Base-by-base conservation (phyloP, 805 yeast genomes). In the Wickerhamiella occidentalis region DNA sequence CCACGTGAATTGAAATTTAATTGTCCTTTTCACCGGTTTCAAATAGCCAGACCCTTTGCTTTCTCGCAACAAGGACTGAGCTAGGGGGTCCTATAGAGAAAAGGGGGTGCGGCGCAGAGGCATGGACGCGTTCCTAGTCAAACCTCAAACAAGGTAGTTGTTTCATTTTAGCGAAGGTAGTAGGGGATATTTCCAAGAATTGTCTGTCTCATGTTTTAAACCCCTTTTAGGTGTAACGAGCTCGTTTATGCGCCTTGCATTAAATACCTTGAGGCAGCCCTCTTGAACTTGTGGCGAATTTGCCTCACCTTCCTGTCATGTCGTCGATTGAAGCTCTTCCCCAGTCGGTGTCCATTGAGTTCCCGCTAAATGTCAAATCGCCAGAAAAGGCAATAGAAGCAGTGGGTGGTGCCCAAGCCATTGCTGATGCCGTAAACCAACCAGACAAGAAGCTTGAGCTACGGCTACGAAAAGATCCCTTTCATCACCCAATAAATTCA, bases 341-440 rank as follows among this genome's bases (percentile, higher is more conserved):
- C 7, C 78, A 79, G 56, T 78, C 78, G 21, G 72, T 83, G 3
- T 75, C 88, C 2, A 74, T 88, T 15, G 96, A 88, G 59, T 72
- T 82, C 52, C 96, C 96, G 0, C 65, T 86, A 26, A 70, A 73
- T 15, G 88, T 88, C 6, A 70, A 72, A 35, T 65, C 75, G 56
- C 55, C 59, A 3, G 61, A 61, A 25, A 61, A 59, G 21, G 79
- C 79, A 6, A 56, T 75, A 5, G 55, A 52, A 4, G 67, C 73
- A 71, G 59, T 76, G 8, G 80, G 80, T 1, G 80, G 80, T 1
- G 62, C 67, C 23, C 61, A 63, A 2, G 65, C 65, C 38, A 63
- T 76, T 28, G 62, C 68, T 2, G 37, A 55, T 42, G 57, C 57
- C 5, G 55, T 71, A 40, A 69, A 68, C 30, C 58, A 56, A 37